Conservation (phyloP, 1,139 yeast species). For the Pichia cactophila region DNA sequence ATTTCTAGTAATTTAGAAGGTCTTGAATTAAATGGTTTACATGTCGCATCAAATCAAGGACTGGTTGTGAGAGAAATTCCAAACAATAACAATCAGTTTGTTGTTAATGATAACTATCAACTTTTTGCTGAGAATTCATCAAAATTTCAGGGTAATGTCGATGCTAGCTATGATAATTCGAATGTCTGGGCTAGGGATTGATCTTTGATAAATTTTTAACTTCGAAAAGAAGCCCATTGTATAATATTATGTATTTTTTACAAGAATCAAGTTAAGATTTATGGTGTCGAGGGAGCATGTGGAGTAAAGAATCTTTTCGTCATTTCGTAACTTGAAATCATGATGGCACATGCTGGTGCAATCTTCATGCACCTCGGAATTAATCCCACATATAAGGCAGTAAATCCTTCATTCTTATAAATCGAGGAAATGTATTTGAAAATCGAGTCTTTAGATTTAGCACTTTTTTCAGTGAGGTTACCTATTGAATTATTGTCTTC, state of each 20-base stretch:
- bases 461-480: conserved; percentile 3
- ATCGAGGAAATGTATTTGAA: conserved; percentile 57
- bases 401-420: conserved; percentile 60
- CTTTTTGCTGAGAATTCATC: background rate
- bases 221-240: background rate
- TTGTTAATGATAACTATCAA: background rate
- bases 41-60: background rate
- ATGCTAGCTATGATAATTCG: background rate
- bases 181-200: background rate
- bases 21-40: background rate
- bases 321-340: conserved; percentile 92
- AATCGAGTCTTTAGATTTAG: conserved; percentile 39
- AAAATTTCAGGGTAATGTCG: background rate
- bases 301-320: conserved; percentile 58
- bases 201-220: background rate
- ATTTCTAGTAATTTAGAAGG: background rate
- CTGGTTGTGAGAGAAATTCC: background rate
- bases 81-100: background rate
- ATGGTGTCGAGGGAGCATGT: background rate
- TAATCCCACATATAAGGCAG: conserved; percentile 77
- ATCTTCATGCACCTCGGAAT: conserved; percentile 82
- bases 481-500: conserved; percentile 19
- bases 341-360: conserved; percentile 97
- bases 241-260: background rate
- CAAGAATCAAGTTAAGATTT: background rate